Percentiles rank a stretch among this genome's conserved stretches.
These are phyloP conservation scores for Ceratorhiza oryzae-sativae DNA, from an alignment of 1,284 basidiomycete genomes.

Conservation along the genomic window DNA sequence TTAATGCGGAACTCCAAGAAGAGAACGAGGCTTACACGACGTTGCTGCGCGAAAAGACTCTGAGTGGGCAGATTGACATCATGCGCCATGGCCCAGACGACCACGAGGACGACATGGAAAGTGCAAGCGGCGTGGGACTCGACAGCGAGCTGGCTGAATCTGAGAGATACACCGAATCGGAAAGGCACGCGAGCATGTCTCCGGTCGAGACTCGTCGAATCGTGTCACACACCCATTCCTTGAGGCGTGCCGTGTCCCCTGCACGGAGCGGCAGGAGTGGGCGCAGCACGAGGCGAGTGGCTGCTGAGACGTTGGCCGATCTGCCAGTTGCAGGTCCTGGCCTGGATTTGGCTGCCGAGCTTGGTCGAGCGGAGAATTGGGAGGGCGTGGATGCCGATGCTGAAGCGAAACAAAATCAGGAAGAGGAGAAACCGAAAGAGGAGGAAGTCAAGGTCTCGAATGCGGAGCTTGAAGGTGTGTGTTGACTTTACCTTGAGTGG, in stretches of 20 bases:
- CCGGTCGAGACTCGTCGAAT: constrained; percentile 47
- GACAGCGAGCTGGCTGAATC: constrained; percentile 43
- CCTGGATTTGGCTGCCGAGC: constrained; percentile 86
- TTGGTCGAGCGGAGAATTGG: constrained; percentile 77
- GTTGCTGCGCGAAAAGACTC: constrained; percentile 83
- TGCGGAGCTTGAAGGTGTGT: not conserved
- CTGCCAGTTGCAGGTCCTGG: constrained; percentile 85
- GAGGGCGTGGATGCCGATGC: not conserved
- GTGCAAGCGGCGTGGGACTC: constrained; percentile 44
- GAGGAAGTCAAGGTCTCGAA: constrained; percentile 47
- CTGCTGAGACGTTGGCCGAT: constrained; percentile 78
- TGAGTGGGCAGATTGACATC: constrained; percentile 84
- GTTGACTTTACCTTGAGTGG: not conserved
- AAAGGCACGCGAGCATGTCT: constrained; percentile 15
- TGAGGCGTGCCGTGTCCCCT: constrained; percentile 54
- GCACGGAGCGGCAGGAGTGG: constrained; percentile 25
- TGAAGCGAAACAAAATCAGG: constrained; percentile 16
- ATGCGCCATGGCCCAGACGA: constrained; percentile 57
- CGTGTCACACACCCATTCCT: constrained; percentile 53
- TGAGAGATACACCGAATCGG: constrained; percentile 45
- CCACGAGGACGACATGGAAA: constrained; percentile 52
- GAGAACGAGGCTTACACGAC: constrained; percentile 97
- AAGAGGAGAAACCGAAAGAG: constrained; percentile 45
- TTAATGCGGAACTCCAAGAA: constrained; percentile 78
- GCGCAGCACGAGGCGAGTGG: constrained; percentile 44